Conservation (phyloP, 257 asterid genomes). For the Solanum tacnaense region DNA sequence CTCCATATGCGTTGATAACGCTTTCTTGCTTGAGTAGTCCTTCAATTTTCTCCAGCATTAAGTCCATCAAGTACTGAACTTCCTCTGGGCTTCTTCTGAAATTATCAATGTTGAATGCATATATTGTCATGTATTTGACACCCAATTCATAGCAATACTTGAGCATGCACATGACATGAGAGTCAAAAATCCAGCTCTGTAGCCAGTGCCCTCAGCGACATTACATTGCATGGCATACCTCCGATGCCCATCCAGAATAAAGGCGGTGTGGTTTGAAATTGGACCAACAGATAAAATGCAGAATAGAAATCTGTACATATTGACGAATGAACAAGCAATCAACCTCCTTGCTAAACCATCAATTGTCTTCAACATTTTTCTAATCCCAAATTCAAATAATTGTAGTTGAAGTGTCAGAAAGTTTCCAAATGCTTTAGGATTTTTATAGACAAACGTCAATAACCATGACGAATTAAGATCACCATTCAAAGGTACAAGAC, state of each 20-base stretch:
- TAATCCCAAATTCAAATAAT: not conserved
- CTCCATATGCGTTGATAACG: slow-evolving; percentile 42
- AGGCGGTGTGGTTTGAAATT: slow-evolving; percentile 55
- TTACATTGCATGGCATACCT: slow-evolving; percentile 52
- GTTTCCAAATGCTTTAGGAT: not conserved
- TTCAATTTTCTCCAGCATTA: slow-evolving; percentile 72
- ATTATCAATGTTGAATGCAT: slow-evolving; percentile 82
- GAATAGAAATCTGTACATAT: slow-evolving; percentile 38
- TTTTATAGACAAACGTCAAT: not conserved
- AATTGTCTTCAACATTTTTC: not conserved
- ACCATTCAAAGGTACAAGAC: not conserved
- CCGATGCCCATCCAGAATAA: slow-evolving; percentile 72
- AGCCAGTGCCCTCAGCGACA: slow-evolving; percentile 45
- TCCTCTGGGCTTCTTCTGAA: slow-evolving; percentile 62
- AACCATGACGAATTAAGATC: not conserved
- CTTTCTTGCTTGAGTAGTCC: slow-evolving; percentile 55
- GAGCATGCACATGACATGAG: slow-evolving; percentile 50
- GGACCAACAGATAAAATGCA: slow-evolving; percentile 45
- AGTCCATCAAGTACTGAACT: slow-evolving; percentile 50
- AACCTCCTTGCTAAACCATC: slow-evolving; percentile 15
- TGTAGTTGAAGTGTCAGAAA: not conserved
- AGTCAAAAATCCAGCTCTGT: slow-evolving; percentile 55
- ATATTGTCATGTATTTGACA: slow-evolving; percentile 40
- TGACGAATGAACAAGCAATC: slow-evolving; percentile 25
- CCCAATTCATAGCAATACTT: slow-evolving; percentile 68